Conservation (phyloP, 2,329 filamentous ascomycete species). For the Aspergillus bombycis region DNA sequence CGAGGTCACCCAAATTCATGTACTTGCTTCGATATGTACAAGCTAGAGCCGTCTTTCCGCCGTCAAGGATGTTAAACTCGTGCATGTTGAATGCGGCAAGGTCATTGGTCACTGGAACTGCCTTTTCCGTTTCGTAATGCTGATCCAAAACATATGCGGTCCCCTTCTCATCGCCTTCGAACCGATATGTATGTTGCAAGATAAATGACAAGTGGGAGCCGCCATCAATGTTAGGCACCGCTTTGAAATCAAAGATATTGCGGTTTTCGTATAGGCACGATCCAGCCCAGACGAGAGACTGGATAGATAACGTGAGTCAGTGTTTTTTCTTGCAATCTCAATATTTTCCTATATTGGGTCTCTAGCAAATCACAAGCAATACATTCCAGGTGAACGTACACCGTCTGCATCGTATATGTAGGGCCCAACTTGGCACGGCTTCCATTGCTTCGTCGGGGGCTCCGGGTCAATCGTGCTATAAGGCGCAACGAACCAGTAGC, state of each 20-base stretch:
- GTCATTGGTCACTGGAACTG: slow-evolving; percentile 33
- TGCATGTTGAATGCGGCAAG: slow-evolving; percentile 43
- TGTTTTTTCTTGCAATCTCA: not conserved
- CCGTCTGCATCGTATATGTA: slow-evolving; percentile 56
- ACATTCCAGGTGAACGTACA: slow-evolving; percentile 27
- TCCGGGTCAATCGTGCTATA: slow-evolving; percentile 38
- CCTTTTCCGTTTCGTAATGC: slow-evolving; percentile 48
- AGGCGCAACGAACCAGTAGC: slow-evolving; percentile 54
- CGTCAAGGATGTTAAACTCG: slow-evolving; percentile 43
- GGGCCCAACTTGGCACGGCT: slow-evolving; percentile 50
- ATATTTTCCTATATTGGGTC: slow-evolving; percentile 5
- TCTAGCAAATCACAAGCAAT: not conserved
- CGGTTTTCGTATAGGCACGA: slow-evolving; percentile 51
- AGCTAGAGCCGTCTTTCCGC: slow-evolving; percentile 39
- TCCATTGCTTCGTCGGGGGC: slow-evolving; percentile 29
- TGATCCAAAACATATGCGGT: slow-evolving; percentile 53
- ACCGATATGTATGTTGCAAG: slow-evolving; percentile 29
- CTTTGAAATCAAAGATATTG: slow-evolving; percentile 52
- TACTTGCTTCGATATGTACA: slow-evolving; percentile 28
- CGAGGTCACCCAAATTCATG: slow-evolving; percentile 33
- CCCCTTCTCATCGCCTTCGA: slow-evolving; percentile 45
- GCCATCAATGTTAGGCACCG: slow-evolving; percentile 48
- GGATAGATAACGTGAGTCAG: slow-evolving; percentile 11
- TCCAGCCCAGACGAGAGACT: slow-evolving; percentile 51
- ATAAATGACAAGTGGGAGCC: slow-evolving; percentile 54